Base-by-base conservation (phyloP, 108 stramenopile genomes). In the Cyclotella baltica region DNA sequence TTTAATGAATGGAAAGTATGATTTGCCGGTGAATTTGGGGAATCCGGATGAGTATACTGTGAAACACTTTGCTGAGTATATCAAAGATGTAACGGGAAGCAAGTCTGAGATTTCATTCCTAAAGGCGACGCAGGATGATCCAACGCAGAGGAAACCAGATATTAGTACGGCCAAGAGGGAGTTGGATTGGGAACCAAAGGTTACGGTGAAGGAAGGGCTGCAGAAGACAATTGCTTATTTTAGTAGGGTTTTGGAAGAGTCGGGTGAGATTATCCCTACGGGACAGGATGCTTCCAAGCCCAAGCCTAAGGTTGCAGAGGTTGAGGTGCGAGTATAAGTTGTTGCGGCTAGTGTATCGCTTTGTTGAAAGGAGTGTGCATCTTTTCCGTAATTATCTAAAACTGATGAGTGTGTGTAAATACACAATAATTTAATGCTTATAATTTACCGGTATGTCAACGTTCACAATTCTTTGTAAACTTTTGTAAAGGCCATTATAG, bases 41-140 rank as follows among this genome's bases (percentile, higher is more conserved):
- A 99, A 99, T 85, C 99, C 99, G 0, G 91, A 94, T 62, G 99
- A 99, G 76, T 98, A 95, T 87, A 90, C 98, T 13, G 92, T 99
- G 59, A 87, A 86, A 76, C 85, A 97, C 35, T 99, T 98, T 73
- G 98, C 98, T 3, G 72, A 88, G 35, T 81, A 90, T 56, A 90
- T 97, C 53, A 90, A 96, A 70, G 66, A 84, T 56, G 64, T 96
- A 50, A 94, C 94, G 9, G 78, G 81, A 38, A 88, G 85, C 61
- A 28, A 73, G 33, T 88, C 86, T 22, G 81, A 95, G 47, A 97
- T 99, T 68, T 72, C 79, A 37, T 88, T 80, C 64, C 70, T 98
- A 46, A 86, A 88, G 1, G 86, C 87, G 58, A 88, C 93, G 8
- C 63, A 86, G 66, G 98, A 99, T 77, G 99, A 99, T 81, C 99